Base-by-base conservation (phyloP, 2,329 filamentous ascomycete genomes). In the Ophiostoma quercus region DNA sequence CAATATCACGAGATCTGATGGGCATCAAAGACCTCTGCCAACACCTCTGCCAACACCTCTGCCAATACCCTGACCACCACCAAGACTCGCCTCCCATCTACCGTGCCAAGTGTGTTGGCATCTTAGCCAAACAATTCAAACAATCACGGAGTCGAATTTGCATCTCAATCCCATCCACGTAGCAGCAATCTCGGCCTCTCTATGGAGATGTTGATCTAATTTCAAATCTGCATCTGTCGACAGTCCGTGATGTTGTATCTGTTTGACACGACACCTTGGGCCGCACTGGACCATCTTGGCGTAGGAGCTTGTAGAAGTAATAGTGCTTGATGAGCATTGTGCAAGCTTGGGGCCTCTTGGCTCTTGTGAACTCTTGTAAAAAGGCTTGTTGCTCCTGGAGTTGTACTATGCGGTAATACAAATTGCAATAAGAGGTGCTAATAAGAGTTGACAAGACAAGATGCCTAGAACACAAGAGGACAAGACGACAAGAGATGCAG, bases 151-250 rank as follows among this genome's bases (percentile, higher is more conserved):
- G n/a, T 8, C 11, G 43, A n/a, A 47, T 19, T 47, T 47, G 43
- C 6, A 47, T 47, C 16, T 6, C 16, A 47, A 47, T n/a, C 43
- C 16, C 5, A 47, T 57, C 51, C 12, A 25, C 51, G 51, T 25
- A 14, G 51, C 22, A 57, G 22, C 22, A 57, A 57, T 57, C 9
- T 57, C 51, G 51, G 51, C 16, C 51, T 25, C n/a, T 57, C 51
- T 14, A 57, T 57, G 51, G 51, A 57, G 9, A 57, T 57, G 51
- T 57, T 57, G 51, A 57, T 57, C 51, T 57, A 57, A 57, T 57
- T 57, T 25, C 22, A 57, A 57, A 25, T 57, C 3, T 57, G 51
- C 51, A 57, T 57, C 51, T 25, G 51, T 16, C 41, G 14, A 16
- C 12, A 43, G 41, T 54, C 22, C 51, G 51, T 25, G 51, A 25